phyloP scores from a whole-genome alignment of 2,329 filamentous ascomycete genomes.

The Botryotinia narcissicola region DNA sequence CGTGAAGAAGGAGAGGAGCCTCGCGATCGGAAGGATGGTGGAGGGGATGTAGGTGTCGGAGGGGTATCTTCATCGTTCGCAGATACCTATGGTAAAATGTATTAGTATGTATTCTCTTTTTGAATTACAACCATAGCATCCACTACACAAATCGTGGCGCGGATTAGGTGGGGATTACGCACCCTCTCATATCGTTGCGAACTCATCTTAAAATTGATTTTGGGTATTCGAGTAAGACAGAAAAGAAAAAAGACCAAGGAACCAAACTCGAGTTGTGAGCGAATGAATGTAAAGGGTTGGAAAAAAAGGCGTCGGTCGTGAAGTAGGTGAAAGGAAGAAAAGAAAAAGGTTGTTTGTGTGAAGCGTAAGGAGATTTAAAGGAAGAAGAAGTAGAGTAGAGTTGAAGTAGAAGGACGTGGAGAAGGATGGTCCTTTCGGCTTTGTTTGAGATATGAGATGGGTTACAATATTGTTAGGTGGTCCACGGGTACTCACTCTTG shows the following conservation, averaged over 20 bases:
- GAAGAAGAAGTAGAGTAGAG: background rate
- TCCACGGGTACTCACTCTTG: background rate
- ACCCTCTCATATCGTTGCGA: conserved; percentile 55
- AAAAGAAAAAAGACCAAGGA: conserved; percentile 26
- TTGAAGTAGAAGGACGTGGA: conserved; percentile 18
- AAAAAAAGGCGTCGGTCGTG: conserved; percentile 23
- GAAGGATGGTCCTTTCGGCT: conserved; percentile 13
- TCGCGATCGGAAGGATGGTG: conserved; percentile 86
- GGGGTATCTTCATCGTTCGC: conserved; percentile 54
- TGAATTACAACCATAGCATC: conserved; percentile 1
- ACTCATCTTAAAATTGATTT: conserved; percentile 31
- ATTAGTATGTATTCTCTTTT: conserved; percentile 32
- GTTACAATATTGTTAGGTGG: background rate
- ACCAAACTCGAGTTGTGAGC: conserved; percentile 25
- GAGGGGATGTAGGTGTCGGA: conserved; percentile 50
- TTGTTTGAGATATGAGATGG: conserved; percentile 17
- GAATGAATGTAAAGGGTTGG: conserved; percentile 23
- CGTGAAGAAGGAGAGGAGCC: conserved; percentile 63
- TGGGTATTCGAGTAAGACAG: conserved; percentile 27
- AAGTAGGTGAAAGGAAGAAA: conserved; percentile 21
- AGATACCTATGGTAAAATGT: conserved; percentile 48
- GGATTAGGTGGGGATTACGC: conserved; percentile 35
- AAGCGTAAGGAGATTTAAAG: background rate
- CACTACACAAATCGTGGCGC: conserved; percentile 26
- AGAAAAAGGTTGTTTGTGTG: background rate